Percentiles rank a stretch among this genome's conserved stretches.
These are phyloP conservation scores for Apiospora phragmitis DNA, from an alignment of 2,329 filamentous ascomycete species.

Conservation along the genomic window DNA sequence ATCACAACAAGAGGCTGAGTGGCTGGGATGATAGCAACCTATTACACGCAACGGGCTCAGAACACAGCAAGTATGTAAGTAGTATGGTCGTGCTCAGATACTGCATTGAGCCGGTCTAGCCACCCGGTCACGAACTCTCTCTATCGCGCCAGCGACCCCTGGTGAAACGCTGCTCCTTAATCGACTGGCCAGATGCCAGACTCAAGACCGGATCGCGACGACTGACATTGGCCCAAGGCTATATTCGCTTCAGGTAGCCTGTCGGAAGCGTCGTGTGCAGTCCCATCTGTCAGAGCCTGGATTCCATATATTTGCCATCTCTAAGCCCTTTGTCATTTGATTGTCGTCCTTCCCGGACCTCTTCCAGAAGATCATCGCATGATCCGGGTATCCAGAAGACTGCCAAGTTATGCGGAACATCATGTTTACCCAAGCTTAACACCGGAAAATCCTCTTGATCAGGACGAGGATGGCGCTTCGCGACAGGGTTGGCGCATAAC, in stretches of 20 bases:
- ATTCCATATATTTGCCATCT: neutral
- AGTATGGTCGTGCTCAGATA: neutral
- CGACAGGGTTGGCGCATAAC: neutral
- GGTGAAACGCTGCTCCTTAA: neutral
- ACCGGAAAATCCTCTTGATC: neutral
- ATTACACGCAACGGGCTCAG: neutral
- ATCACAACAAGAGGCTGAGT: neutral
- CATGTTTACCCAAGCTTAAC: neutral
- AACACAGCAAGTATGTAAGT: slow-evolving; percentile 3
- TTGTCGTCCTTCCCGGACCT: neutral
- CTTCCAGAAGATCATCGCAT: neutral
- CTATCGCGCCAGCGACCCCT: neutral
- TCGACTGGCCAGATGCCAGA: neutral
- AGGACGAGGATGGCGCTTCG: neutral
- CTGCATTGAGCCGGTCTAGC: neutral
- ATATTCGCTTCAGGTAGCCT: neutral
- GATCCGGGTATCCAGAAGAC: neutral
- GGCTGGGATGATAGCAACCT: neutral
- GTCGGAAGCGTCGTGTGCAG: neutral
- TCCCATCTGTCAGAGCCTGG: neutral
- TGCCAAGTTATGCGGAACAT: neutral
- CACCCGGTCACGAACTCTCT: neutral
- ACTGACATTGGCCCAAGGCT: neutral
- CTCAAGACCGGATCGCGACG: slow-evolving; percentile 3
- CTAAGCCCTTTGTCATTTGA: neutral